Evolutionary conservation across 2,329 filamentous ascomycete genomes (phyloP).

Genomic region (Sclerotinia trifoliorum): DNA sequence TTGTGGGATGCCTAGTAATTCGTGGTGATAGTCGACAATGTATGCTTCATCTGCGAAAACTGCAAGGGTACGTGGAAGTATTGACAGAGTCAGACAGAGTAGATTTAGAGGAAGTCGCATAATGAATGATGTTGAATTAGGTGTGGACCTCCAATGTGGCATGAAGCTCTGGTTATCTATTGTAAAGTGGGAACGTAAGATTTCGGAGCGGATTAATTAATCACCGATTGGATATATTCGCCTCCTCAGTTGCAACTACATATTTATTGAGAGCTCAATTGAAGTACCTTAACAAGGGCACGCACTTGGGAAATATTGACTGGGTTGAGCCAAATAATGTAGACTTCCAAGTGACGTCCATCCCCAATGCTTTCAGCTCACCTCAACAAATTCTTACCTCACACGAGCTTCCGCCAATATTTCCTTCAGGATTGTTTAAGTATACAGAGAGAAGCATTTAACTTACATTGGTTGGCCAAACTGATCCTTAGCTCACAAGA

Average conservation of each 20-base stretch:
- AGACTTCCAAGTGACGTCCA: too few species aligned
- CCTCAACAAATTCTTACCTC: neutral
- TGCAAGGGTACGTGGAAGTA: constrained; percentile 47
- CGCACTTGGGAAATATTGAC: neutral
- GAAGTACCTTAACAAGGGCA: too few species aligned
- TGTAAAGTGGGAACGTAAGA: neutral
- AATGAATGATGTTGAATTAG: constrained; percentile 7
- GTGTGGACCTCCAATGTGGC: constrained; percentile 18
- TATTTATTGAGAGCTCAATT: too few species aligned
- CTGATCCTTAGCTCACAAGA: neutral
- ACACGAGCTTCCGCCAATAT: neutral
- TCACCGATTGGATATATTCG: neutral
- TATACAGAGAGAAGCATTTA: neutral
- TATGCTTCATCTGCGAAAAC: constrained; percentile 90
- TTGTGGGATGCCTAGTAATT: constrained; percentile 80
- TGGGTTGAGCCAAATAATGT: too few species aligned
- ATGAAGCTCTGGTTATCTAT: constrained; percentile 21
- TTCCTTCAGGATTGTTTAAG: too few species aligned
- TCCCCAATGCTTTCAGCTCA: too few species aligned
- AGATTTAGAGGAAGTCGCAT: constrained; percentile 39
- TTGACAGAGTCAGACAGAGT: constrained; percentile 36
- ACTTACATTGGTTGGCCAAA: neutral
- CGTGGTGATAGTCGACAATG: constrained; percentile 89
- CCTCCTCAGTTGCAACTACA: too few species aligned
- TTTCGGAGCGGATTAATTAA: constrained; percentile 8